These are phyloP conservation scores for Fusarium miscanthi DNA, from an alignment of 2,329 filamentous ascomycete genomes.

Conservation along the genomic window DNA sequence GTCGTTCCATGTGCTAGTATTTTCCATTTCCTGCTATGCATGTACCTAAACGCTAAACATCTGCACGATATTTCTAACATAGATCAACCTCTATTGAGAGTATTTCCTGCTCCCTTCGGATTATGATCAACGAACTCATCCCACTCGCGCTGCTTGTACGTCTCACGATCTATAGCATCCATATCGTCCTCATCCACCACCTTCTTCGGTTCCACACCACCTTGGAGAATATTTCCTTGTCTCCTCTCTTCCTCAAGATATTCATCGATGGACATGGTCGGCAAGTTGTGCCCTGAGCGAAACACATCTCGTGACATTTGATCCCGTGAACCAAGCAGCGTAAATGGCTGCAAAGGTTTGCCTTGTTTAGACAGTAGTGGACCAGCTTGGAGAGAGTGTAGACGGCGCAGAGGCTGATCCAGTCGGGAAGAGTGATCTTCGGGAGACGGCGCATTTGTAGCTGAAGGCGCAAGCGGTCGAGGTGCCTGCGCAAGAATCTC, in stretches of 20 bases:
- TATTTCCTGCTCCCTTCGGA: conserved; percentile 84
- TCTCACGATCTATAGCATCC: conserved; percentile 88
- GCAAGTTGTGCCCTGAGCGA: conserved; percentile 88
- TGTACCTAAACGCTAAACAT: conserved; percentile 17
- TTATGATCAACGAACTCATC: conserved; percentile 95
- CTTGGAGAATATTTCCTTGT: conserved; percentile 89
- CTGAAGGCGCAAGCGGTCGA: conserved; percentile 59
- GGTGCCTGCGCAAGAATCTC: conserved; percentile 84
- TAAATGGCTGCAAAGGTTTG: conserved; percentile 91
- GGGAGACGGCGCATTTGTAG: conserved; percentile 57
- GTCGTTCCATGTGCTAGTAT: conserved; percentile 16
- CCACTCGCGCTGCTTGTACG: conserved; percentile 93
- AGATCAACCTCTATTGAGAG: conserved; percentile 76
- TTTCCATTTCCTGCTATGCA: conserved; percentile 22
- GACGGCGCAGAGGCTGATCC: conserved; percentile 70
- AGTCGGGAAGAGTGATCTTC: conserved; percentile 74
- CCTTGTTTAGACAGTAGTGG: conserved; percentile 82
- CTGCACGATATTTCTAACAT: neutral
- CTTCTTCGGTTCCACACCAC: conserved; percentile 79
- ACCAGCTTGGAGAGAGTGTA: conserved; percentile 65
- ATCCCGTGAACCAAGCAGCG: conserved; percentile 80
- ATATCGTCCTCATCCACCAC: conserved; percentile 90
- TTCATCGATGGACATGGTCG: conserved; percentile 98
- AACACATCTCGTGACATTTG: conserved; percentile 86
- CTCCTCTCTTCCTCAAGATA: conserved; percentile 92